A percentile compares a stretch with the other conserved stretches of the same genome.
These are phyloP conservation scores for Sclerotinia sclerotiorum DNA, from an alignment of 2,329 filamentous ascomycete species.

Conservation along the genomic window DNA sequence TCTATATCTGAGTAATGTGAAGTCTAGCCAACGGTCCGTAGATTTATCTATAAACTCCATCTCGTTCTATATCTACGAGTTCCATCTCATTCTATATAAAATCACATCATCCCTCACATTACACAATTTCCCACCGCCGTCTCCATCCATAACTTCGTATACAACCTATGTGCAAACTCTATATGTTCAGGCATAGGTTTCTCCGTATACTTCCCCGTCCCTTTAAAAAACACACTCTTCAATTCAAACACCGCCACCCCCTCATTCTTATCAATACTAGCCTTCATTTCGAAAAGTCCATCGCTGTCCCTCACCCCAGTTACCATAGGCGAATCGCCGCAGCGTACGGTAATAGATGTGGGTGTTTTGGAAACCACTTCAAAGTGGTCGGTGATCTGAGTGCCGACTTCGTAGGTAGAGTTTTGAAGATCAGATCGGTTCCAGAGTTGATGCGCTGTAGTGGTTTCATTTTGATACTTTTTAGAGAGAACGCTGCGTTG, in stretches of 20 bases:
- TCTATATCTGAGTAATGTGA: background rate
- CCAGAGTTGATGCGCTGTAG: constrained; percentile 63
- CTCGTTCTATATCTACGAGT: background rate
- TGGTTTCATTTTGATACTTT: constrained; percentile 55
- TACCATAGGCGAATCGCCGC: constrained; percentile 63
- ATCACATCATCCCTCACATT: constrained; percentile 19
- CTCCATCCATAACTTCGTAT: constrained; percentile 58
- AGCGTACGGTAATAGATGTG: constrained; percentile 60
- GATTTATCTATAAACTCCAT: background rate
- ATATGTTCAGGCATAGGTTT: constrained; percentile 49
- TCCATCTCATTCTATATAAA: background rate
- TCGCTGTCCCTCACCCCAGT: constrained; percentile 57
- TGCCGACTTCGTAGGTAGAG: constrained; percentile 62
- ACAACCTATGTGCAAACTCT: constrained; percentile 54
- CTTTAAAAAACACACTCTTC: constrained; percentile 63
- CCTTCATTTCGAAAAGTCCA: constrained; percentile 65
- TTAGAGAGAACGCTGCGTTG: constrained; percentile 59
- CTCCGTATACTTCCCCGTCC: constrained; percentile 45
- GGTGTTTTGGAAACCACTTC: constrained; percentile 66
- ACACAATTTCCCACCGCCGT: constrained; percentile 43
- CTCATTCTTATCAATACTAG: constrained; percentile 60
- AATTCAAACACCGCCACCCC: constrained; percentile 62
- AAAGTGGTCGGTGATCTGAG: constrained; percentile 68
- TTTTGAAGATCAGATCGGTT: constrained; percentile 52
- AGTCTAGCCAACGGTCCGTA: background rate